Conservation (phyloP, 2,329 filamentous ascomycete genomes). For the Trichoderma sp. region DNA sequence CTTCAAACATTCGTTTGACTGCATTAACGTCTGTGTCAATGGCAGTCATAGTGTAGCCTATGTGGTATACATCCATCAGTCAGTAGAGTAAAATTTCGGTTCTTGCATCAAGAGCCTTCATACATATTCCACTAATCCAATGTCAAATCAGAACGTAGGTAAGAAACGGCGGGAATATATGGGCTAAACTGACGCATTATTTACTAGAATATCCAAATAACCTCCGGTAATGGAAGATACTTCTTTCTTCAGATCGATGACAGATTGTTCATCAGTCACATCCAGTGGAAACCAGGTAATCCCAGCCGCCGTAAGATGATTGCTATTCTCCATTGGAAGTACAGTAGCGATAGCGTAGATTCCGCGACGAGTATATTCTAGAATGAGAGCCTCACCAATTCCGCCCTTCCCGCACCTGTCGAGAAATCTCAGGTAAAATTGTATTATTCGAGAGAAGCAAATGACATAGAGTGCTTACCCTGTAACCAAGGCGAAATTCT, state of each 20-base stretch:
- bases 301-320: slow-evolving; percentile 28
- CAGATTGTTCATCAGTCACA: slow-evolving; percentile 30
- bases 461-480: neutral
- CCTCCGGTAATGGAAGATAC: slow-evolving; percentile 20
- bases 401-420: slow-evolving; percentile 24
- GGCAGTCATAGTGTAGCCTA: slow-evolving; percentile 29
- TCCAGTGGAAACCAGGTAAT: slow-evolving; percentile 32
- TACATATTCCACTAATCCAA: slow-evolving; percentile 2
- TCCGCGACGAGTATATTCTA: slow-evolving; percentile 25
- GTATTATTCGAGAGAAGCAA: neutral
- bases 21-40: slow-evolving; percentile 31
- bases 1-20: slow-evolving; percentile 39
- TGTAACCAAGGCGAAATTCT: slow-evolving; percentile 7
- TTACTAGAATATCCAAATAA: neutral
- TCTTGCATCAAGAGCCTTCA: neutral
- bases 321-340: slow-evolving; percentile 23
- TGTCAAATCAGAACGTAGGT: neutral
- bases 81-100: neutral
- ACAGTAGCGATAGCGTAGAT: slow-evolving; percentile 36
- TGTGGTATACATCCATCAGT: neutral
- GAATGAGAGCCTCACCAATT: slow-evolving; percentile 29
- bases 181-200: neutral
- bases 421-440: neutral
- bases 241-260: slow-evolving; percentile 24
- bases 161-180: too few relatives aligned